A percentile compares a stretch with the other conserved stretches of the same genome.
phyloP scores from a whole-genome alignment of 305 asterid species.

The Withania somnifera region DNA sequence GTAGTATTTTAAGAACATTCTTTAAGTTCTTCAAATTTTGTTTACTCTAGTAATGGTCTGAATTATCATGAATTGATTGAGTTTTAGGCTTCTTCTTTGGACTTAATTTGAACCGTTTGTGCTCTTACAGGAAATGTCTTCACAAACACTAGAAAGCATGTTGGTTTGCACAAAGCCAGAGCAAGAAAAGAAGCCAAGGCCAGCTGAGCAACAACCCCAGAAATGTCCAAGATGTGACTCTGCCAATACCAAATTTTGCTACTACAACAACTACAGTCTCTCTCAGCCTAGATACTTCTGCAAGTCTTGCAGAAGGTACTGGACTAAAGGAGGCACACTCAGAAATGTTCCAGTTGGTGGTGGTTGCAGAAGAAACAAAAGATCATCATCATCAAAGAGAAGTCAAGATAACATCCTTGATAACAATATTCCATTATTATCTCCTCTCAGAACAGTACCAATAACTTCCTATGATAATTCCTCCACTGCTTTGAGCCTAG shows the following conservation, averaged over 20 bases:
- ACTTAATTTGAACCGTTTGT: no score
- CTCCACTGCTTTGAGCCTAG: constrained; percentile 38
- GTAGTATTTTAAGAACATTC: background rate
- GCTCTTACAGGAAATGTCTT: constrained; percentile 40
- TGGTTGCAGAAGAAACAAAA: constrained; percentile 64
- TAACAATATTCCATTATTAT: constrained; percentile 5
- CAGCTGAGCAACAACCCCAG: constrained; percentile 34
- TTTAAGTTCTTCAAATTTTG: background rate
- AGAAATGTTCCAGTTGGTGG: constrained; percentile 91
- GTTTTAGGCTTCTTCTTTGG: background rate
- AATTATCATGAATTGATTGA: background rate
- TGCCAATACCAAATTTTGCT: constrained; percentile 74
- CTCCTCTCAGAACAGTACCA: background rate
- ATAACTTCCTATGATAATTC: constrained; percentile 22
- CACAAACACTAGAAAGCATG: constrained; percentile 75
- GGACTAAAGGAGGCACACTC: constrained; percentile 93
- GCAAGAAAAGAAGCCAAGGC: constrained; percentile 61
- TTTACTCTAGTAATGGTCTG: background rate
- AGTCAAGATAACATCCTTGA: constrained; percentile 26
- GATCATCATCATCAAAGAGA: constrained; percentile 15
- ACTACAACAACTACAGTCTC: constrained; percentile 86
- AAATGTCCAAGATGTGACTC: constrained; percentile 89
- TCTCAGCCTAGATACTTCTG: constrained; percentile 85
- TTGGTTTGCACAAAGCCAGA: constrained; percentile 46
- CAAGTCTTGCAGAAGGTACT: constrained; percentile 75